Conservation (phyloP, 305 asterid genomes). For the Salvia sclarea region DNA sequence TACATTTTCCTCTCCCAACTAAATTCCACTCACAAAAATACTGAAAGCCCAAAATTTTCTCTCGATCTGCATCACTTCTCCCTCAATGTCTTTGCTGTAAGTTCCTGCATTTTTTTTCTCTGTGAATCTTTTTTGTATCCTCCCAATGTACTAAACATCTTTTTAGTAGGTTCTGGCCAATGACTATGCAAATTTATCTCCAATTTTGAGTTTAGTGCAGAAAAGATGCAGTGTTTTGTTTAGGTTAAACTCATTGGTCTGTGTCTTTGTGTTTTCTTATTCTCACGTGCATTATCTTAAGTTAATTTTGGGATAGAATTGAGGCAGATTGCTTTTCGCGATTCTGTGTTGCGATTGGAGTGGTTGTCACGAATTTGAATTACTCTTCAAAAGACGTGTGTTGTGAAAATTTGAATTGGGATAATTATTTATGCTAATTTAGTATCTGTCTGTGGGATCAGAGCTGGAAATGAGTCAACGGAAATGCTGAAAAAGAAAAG, state of each 20-base stretch:
- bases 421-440: slow-evolving; percentile 31
- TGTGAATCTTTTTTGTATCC: not conserved
- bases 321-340: slow-evolving; percentile 19
- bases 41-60: slow-evolving; percentile 6
- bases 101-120: slow-evolving; percentile 8
- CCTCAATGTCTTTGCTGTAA: slow-evolving; percentile 35
- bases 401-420: not conserved
- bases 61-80: slow-evolving; percentile 33
- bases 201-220: slow-evolving; percentile 28
- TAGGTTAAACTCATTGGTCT: not conserved
- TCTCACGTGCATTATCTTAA: slow-evolving; percentile 8
- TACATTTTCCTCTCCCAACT: slow-evolving; percentile 30
- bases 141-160: slow-evolving; percentile 3
- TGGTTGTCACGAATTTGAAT: not conserved
- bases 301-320: slow-evolving; percentile 22
- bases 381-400: not conserved
- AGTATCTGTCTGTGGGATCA: slow-evolving; percentile 23
- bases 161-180: slow-evolving; percentile 22
- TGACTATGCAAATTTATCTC: slow-evolving; percentile 25
- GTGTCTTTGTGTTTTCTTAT: slow-evolving; percentile 5
- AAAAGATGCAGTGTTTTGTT: not conserved
- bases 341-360: not conserved
- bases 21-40: slow-evolving; percentile 18
- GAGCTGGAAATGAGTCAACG: slow-evolving; percentile 41
- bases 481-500: slow-evolving; percentile 46